phyloP scores from a whole-genome alignment of 2,329 filamentous ascomycete genomes.

The Diplodia corticola region DNA sequence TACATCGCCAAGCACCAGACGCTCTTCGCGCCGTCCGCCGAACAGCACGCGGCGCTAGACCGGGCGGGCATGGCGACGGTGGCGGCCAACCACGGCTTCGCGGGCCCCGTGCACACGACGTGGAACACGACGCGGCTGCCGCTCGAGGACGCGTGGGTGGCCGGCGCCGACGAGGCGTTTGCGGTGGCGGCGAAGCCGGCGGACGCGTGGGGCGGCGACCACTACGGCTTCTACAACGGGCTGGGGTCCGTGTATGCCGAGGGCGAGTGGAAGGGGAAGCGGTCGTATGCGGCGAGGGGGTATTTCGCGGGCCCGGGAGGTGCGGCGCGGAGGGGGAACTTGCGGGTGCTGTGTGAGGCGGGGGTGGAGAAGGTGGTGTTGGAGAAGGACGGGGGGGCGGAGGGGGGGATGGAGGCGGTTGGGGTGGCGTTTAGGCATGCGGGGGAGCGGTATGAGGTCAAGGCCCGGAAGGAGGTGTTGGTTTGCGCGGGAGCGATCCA shows the following conservation, averaged over 20 bases:
- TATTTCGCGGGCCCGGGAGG: too few relatives aligned
- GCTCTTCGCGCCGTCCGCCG: constrained; percentile 33
- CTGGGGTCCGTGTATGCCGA: constrained; percentile 31
- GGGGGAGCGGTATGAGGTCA: constrained; percentile 28
- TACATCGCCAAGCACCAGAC: constrained; percentile 46
- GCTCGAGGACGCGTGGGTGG: constrained; percentile 29
- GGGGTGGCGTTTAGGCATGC: not conserved
- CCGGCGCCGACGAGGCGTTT: constrained; percentile 32
- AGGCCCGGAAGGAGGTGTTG: constrained; percentile 30
- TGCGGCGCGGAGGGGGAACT: not conserved
- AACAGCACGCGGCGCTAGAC: constrained; percentile 29
- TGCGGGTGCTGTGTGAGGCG: constrained; percentile 2
- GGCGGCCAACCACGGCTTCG: constrained; percentile 37
- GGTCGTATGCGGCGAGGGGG: constrained; percentile 39
- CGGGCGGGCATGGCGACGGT: constrained; percentile 34
- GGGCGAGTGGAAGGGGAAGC: constrained; percentile 34
- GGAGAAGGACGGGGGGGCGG: not conserved
- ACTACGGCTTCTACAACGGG: constrained; percentile 38
- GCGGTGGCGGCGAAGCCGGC: constrained; percentile 34
- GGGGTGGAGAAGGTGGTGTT: not conserved
- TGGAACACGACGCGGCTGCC: constrained; percentile 37
- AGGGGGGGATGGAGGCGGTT: not conserved
- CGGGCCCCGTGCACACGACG: constrained; percentile 37
- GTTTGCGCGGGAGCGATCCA: not conserved
- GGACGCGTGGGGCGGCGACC: constrained; percentile 40